Conservation (phyloP, 257 asterid genomes). For the Solanum arcanum region DNA sequence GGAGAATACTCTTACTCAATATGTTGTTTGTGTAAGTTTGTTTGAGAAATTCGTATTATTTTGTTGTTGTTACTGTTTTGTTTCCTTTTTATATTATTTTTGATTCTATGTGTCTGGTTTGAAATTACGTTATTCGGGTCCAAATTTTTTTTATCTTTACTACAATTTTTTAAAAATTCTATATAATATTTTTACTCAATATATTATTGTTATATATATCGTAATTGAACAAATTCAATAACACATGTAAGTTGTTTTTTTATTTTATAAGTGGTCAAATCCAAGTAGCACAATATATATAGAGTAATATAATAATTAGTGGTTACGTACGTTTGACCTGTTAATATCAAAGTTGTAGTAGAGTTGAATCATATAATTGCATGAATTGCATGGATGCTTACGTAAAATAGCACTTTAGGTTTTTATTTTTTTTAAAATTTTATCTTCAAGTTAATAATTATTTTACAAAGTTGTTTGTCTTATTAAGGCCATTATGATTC, state of each 20-base stretch:
- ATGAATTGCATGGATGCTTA: slow-evolving; percentile 13
- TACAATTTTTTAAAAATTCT: too few species aligned
- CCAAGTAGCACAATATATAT: background rate
- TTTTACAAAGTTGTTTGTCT: background rate
- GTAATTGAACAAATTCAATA: background rate
- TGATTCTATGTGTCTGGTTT: too few species aligned
- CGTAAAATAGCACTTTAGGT: slow-evolving; percentile 1
- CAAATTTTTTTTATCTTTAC: too few species aligned
- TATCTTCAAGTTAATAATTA: background rate
- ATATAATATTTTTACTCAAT: too few species aligned
- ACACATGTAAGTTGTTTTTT: background rate
- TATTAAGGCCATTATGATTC: background rate
- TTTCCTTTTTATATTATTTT: too few species aligned
- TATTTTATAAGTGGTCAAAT: background rate
- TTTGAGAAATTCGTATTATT: too few species aligned
- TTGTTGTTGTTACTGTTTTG: too few species aligned
- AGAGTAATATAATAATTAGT: background rate
- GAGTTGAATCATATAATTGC: slow-evolving; percentile 1
- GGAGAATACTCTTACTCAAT: too few species aligned
- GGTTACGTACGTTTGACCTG: background rate
- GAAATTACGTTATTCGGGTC: background rate
- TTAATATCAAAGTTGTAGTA: background rate
- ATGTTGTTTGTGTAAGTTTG: too few species aligned
- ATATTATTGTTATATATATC: too few species aligned
- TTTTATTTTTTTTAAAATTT: background rate